These are phyloP conservation scores for Botrytis fabae DNA, from an alignment of 2,329 filamentous ascomycete species.

Conservation along the genomic window DNA sequence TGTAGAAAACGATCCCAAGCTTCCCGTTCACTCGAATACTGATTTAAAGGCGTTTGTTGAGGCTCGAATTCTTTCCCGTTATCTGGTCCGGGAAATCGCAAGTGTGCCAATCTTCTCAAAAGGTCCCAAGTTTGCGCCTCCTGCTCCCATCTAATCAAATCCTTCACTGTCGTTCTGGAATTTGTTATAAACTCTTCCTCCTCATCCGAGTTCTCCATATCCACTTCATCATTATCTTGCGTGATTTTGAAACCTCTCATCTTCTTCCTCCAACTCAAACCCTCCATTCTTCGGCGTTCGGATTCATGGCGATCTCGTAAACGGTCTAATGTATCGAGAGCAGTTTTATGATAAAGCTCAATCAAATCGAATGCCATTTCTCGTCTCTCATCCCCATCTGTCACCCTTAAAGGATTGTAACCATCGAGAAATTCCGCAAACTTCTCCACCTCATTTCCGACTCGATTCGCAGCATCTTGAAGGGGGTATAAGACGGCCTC, in stretches of 20 bases:
- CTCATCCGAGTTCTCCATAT: conserved; percentile 57
- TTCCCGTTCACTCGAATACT: conserved; percentile 60
- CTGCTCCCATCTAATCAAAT: conserved; percentile 68
- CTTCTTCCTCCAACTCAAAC: conserved; percentile 42
- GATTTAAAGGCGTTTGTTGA: conserved; percentile 42
- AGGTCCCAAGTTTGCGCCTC: conserved; percentile 93
- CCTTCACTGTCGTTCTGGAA: conserved; percentile 45
- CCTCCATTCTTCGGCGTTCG: conserved; percentile 37
- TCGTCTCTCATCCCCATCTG: conserved; percentile 54
- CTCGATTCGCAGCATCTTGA: conserved; percentile 64
- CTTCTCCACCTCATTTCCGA: conserved; percentile 79
- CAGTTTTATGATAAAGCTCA: conserved; percentile 62
- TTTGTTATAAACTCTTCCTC: conserved; percentile 39
- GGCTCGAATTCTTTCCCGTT: conserved; percentile 30
- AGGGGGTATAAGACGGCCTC: conserved; percentile 57
- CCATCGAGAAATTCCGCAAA: conserved; percentile 83
- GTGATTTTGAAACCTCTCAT: conserved; percentile 38
- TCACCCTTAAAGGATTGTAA: conserved; percentile 58
- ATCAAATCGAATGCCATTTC: conserved; percentile 68
- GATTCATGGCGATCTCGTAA: conserved; percentile 45
- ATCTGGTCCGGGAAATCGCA: conserved; percentile 56
- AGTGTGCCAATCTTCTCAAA: conserved; percentile 61
- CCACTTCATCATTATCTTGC: conserved; percentile 38
- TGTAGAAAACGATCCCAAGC: conserved; percentile 74
- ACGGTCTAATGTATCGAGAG: conserved; percentile 48